phyloP scores from a whole-genome alignment of 2,329 filamentous ascomycete genomes.

The Beauveria australis region DNA sequence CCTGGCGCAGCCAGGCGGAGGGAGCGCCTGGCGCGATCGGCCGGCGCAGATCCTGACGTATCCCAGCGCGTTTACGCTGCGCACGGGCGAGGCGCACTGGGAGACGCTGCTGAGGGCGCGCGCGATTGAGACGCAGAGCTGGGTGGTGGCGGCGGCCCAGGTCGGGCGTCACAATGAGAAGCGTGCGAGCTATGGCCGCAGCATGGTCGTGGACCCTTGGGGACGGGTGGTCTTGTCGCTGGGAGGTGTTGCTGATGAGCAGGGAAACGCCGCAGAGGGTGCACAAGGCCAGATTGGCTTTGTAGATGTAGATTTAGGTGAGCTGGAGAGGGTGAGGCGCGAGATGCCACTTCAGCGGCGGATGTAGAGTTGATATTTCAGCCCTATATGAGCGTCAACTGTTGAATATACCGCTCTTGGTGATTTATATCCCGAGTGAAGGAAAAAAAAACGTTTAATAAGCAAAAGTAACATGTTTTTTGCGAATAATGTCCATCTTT shows the following conservation, averaged over 20 bases:
- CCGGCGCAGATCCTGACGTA: constrained; percentile 72
- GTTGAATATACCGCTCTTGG: background rate
- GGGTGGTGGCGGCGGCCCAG: constrained; percentile 81
- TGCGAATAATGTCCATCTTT: background rate
- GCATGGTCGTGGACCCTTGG: constrained; percentile 82
- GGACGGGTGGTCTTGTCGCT: constrained; percentile 63
- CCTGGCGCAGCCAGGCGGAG: constrained; percentile 40
- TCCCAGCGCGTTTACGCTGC: constrained; percentile 83
- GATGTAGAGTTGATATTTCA: constrained; percentile 33
- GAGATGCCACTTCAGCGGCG: constrained; percentile 45
- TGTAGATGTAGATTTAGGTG: constrained; percentile 43
- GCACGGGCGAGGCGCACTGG: constrained; percentile 84
- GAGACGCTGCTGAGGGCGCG: constrained; percentile 66
- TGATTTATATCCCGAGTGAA: constrained; percentile 10
- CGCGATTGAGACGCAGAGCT: constrained; percentile 84
- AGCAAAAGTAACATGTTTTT: too few species aligned
- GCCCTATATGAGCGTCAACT: background rate
- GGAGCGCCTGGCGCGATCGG: constrained; percentile 21
- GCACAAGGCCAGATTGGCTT: constrained; percentile 41
- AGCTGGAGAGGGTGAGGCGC: constrained; percentile 39
- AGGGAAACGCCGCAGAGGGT: constrained; percentile 31
- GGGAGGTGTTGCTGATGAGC: constrained; percentile 42
- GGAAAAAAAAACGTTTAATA: too few species aligned
- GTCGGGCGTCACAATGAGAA: constrained; percentile 63
- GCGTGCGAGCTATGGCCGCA: constrained; percentile 75